Base-by-base conservation (phyloP, 2,329 filamentous ascomycete genomes). In the Penicillium brevicompactum region DNA sequence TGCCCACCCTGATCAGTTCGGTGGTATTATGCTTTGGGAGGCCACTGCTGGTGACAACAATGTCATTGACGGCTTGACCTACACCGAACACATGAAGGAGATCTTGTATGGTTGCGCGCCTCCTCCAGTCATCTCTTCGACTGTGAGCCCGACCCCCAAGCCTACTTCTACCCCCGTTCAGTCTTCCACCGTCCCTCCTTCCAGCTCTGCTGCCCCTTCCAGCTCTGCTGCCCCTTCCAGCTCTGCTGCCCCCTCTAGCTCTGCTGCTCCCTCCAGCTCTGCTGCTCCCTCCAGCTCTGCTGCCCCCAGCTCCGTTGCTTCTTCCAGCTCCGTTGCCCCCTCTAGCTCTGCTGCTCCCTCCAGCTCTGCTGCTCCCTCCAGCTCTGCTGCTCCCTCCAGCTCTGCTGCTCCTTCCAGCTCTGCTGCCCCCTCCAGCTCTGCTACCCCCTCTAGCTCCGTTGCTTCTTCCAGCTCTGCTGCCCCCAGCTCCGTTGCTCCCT, bases 21-120 rank as follows among this genome's bases (percentile, higher is more conserved):
- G 82, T 40, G 84, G 84, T 70, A 73, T 84, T 40, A 86, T 85
- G 83, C 67, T 86, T 5, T 86, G 81, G 81, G 82, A 85, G 49
- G 80, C 82, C 5, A 82, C 79, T 1, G 73, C 74, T 10, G 77
- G 77, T n/a, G 68, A 74, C 11, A 70, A 71, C 49, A 84, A 83
- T 63, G 52, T 68, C 13, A 72, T 77, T 51, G 74, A 78, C 51
- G 75, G 68, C n/a, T 62, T 72, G 45, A 69, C 72, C 18, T 84
- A 80, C 67, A 71, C 74, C 2, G 70, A 75, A 49, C 76, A 78
- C 69, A 79, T 81, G 57, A 82, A 82, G 73, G 66, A 75, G 8
- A 73, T 79, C 44, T 65, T 81, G 13, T 46, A 55, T 16, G 51
- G 51, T 9, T 63, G 54, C 48, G 67, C 64, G 53, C 70, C 70